Percentiles rank a stretch among this genome's conserved stretches.
Evolutionary conservation across 2,329 filamentous ascomycete genomes (phyloP).

Genomic region (Colletotrichum sp.): DNA sequence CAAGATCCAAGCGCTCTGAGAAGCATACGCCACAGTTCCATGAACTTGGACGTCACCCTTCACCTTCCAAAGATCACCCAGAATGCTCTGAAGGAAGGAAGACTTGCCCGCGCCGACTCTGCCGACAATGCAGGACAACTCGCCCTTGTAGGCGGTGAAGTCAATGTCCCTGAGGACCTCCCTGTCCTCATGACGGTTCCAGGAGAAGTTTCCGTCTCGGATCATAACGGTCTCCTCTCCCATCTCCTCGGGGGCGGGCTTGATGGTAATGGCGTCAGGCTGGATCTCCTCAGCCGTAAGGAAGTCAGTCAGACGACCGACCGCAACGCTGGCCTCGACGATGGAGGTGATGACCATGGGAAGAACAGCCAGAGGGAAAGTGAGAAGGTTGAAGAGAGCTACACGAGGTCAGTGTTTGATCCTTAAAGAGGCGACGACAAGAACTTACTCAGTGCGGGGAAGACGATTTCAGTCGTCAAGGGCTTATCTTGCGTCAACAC

Average conservation of each 20-base stretch:
- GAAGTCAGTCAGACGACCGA: conserved; percentile 83
- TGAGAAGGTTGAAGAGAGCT: conserved; percentile 94
- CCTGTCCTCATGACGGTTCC: conserved; percentile 82
- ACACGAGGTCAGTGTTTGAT: not conserved
- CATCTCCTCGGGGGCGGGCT: conserved; percentile 72
- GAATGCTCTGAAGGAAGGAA: conserved; percentile 84
- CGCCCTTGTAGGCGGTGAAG: conserved; percentile 88
- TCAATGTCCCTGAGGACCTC: conserved; percentile 82
- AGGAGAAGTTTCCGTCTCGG: conserved; percentile 87
- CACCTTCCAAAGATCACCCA: conserved; percentile 92
- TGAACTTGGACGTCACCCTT: conserved; percentile 83
- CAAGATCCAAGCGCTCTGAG: conserved; percentile 95
- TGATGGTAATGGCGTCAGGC: conserved; percentile 75
- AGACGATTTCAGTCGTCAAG: conserved; percentile 92
- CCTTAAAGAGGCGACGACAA: no score
- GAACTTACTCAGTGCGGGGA: conserved; percentile 70
- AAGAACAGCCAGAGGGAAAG: conserved; percentile 90
- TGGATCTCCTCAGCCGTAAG: conserved; percentile 91
- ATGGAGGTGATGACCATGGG: conserved; percentile 98
- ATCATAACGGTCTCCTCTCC: conserved; percentile 90
- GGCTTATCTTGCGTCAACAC: conserved; percentile 83
- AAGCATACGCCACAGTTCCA: conserved; percentile 87
- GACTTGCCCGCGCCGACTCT: conserved; percentile 96
- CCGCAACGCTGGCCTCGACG: conserved; percentile 94
- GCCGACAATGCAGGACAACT: conserved; percentile 91